Conservation (phyloP, 73 alveolate species). For the Paramecium biaurelia region DNA sequence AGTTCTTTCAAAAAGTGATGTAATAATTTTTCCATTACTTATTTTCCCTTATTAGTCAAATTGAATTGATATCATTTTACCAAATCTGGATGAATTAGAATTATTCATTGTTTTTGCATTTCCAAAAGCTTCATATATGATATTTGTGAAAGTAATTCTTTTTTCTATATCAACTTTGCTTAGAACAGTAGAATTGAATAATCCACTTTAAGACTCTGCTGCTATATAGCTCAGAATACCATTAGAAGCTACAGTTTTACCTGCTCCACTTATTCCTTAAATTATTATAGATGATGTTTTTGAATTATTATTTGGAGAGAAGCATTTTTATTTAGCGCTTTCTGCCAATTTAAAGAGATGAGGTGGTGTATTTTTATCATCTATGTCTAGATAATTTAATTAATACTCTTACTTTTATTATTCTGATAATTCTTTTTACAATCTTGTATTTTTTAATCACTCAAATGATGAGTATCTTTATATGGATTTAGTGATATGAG, state of each 20-base stretch:
- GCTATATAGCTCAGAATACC: slow-evolving; percentile 82
- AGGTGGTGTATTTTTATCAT: background rate
- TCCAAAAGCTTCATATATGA: slow-evolving; percentile 93
- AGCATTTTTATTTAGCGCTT: background rate
- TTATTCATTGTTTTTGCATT: slow-evolving; percentile 96
- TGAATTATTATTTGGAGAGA: background rate
- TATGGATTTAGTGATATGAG: background rate
- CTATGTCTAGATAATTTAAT: background rate
- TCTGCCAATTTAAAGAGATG: background rate
- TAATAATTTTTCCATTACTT: slow-evolving; percentile 86
- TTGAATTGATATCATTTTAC: slow-evolving; percentile 85
- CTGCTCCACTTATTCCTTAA: slow-evolving; percentile 98
- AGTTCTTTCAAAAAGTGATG: slow-evolving; percentile 87
- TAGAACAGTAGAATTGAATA: background rate
- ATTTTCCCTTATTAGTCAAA: slow-evolving; percentile 78
- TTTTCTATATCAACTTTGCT: background rate
- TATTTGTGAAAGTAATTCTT: slow-evolving; percentile 59
- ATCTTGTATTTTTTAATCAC: background rate
- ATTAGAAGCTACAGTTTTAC: slow-evolving; percentile 95
- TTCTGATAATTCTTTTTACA: background rate
- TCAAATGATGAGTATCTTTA: background rate
- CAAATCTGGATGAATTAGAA: slow-evolving; percentile 92
- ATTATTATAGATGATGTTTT: slow-evolving; percentile 71
- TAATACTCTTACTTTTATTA: background rate
- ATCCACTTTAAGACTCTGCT: slow-evolving; percentile 55